Conservation (phyloP, 2,329 filamentous ascomycete genomes). For the Ophiocordyceps robertsii region DNA sequence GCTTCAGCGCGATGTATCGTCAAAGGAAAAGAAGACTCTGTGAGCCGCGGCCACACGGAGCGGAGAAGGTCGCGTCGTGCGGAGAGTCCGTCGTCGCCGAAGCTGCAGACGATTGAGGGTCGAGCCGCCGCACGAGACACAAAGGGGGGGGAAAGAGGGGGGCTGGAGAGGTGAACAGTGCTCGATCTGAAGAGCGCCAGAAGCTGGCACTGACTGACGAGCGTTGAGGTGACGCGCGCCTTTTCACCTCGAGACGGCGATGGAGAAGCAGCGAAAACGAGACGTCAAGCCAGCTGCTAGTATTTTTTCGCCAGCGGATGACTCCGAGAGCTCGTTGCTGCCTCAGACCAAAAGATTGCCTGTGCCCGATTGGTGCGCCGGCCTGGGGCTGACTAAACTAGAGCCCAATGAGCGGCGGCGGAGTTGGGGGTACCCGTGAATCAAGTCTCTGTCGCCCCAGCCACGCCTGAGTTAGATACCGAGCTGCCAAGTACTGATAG, state of each 20-base stretch:
- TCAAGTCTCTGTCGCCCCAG: too few species aligned
- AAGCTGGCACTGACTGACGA: constrained; percentile 4
- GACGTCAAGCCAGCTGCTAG: constrained; percentile 11
- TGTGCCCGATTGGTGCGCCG: constrained; percentile 10
- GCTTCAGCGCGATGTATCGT: too few species aligned
- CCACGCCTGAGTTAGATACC: too few species aligned
- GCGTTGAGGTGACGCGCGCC: constrained; percentile 10
- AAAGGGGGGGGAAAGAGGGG: constrained; percentile 1
- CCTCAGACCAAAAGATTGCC: constrained; percentile 19
- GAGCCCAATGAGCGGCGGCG: neutral
- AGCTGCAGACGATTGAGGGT: neutral
- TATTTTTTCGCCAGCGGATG: constrained; percentile 11
- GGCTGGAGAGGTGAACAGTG: neutral
- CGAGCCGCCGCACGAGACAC: constrained; percentile 3
- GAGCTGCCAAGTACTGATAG: neutral
- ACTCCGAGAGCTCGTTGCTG: constrained; percentile 13
- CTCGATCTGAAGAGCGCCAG: constrained; percentile 4
- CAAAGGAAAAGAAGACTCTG: too few species aligned
- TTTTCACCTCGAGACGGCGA: constrained; percentile 12
- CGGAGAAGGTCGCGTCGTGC: neutral
- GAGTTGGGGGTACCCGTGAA: neutral
- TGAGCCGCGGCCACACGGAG: too few species aligned
- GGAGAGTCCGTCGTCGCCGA: neutral
- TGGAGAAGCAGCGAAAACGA: constrained; percentile 1
- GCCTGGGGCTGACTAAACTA: constrained; percentile 9